Evolutionary conservation across 495 filamentous ascomycete genomes (phyloP), one percentile per base, ranked within the genome.

Genomic region (Penicillium parvum): DNA sequence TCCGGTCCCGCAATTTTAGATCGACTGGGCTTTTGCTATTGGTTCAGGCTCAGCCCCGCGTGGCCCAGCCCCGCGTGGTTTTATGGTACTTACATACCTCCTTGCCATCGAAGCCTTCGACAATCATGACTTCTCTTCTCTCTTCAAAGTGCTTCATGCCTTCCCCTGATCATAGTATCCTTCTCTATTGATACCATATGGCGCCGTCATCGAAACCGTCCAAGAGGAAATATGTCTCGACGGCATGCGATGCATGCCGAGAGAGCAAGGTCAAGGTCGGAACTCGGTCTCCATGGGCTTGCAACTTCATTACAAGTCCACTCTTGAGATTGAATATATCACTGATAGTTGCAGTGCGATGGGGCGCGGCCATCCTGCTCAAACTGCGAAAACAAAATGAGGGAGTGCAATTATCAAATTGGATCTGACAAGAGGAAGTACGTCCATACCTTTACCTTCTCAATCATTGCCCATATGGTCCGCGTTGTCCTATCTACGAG

Each of bases 181-280:
- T 25, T 25, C 22, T 25, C 9, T 25, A 5, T 25, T 25, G 22
- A 25, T 25, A 5, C 22, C 5, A 27, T 3, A 39, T 39, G 36
- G 14, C 36, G 1, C 23, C 15, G 22, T 3, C 12, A 3, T 26
- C 12, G 22, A 39, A 39, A 8, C 18, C 15, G 12, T 14, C 36
- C 7, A 33, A 22, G 22, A 25, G 44, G 11, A 47, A 47, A 30
- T 47, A 47, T 40, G 44, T 47, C 11, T 40, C 44, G 5, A 47
- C 37, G 20, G 44, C 44, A 17, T 47, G 44, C 30, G 44, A 47
- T 22, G 37, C 44, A 9, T 47, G 44, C 17, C 21, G 44, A 14
- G 29, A 36, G 30, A 40, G 44, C 30, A 47, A 47, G 29, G 37
- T 47, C 7, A 47, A 47, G 44, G 44, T 47, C 37, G 29, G 44